These are phyloP conservation scores for Pythium phragmiticola DNA, from an alignment of 352 stramenopile genomes.

Conservation along the genomic window DNA sequence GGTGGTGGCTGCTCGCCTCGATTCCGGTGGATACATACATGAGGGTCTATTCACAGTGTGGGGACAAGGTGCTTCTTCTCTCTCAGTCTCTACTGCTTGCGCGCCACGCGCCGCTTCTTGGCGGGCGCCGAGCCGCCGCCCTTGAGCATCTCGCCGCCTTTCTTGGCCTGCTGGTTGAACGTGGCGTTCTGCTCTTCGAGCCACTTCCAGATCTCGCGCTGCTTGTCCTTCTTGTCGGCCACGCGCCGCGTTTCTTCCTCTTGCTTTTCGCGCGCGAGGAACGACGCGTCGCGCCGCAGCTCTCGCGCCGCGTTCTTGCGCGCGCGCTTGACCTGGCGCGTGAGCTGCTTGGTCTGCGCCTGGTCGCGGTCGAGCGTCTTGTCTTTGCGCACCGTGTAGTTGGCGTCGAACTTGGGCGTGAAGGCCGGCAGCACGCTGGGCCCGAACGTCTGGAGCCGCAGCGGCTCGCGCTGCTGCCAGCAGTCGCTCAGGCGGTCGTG, in stretches of 20 bases:
- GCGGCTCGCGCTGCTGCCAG: conserved; percentile 49
- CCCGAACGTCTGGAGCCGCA: conserved; percentile 77
- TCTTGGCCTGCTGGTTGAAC: conserved; percentile 97
- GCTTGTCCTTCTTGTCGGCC: conserved; percentile 86
- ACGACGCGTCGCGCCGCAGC: conserved; percentile 92
- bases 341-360: conserved; percentile 88
- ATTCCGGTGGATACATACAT: no score
- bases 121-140: conserved; percentile 84
- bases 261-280: conserved; percentile 93
- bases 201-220: conserved; percentile 95
- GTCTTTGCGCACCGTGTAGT: conserved; percentile 92
- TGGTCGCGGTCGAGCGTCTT: conserved; percentile 80
- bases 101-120: conserved; percentile 54
- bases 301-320: conserved; percentile 95
- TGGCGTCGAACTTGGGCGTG: conserved; percentile 89
- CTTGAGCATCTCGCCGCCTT: conserved; percentile 94
- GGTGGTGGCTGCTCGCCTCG: no score
- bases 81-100: conserved; percentile 33
- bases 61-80: neutral
- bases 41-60: no score
- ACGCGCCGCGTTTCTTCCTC: conserved; percentile 80
- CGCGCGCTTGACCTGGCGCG: conserved; percentile 96
- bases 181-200: conserved; percentile 96
- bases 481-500: conserved; percentile 44
- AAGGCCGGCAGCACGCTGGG: conserved; percentile 75